Conservation (phyloP, 2,329 filamentous ascomycete species). For the Pochonia chlamydosporia region DNA sequence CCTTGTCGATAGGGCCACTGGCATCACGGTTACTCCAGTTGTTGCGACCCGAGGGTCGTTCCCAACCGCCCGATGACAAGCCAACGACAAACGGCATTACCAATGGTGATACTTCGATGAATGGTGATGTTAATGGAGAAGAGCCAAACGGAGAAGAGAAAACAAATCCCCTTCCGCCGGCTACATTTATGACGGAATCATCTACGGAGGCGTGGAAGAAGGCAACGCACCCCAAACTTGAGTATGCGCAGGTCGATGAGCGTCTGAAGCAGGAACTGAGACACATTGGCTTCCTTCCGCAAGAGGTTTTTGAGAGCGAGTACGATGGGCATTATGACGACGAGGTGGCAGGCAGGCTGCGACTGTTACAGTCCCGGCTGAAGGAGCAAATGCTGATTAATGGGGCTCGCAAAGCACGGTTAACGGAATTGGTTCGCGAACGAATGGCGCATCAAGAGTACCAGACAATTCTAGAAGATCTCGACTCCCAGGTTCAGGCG, state of each 20-base stretch:
- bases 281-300: slow-evolving; percentile 79
- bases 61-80: slow-evolving; percentile 49
- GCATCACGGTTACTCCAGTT: slow-evolving; percentile 73
- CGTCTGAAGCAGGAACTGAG: slow-evolving; percentile 86
- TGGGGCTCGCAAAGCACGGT: slow-evolving; percentile 79
- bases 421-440: slow-evolving; percentile 83
- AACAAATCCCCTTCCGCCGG: slow-evolving; percentile 49
- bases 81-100: slow-evolving; percentile 45
- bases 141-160: slow-evolving; percentile 30
- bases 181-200: slow-evolving; percentile 75
- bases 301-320: slow-evolving; percentile 60
- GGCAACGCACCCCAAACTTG: slow-evolving; percentile 66
- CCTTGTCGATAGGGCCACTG: slow-evolving; percentile 83
- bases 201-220: slow-evolving; percentile 74
- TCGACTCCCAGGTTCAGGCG: slow-evolving; percentile 89
- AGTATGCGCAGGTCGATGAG: slow-evolving; percentile 83
- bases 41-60: slow-evolving; percentile 69
- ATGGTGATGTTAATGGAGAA: slow-evolving; percentile 39
- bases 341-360: slow-evolving; percentile 84
- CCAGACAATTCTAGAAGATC: slow-evolving; percentile 90
- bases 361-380: slow-evolving; percentile 75
- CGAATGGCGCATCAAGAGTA: slow-evolving; percentile 97
- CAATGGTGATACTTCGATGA: slow-evolving; percentile 50
- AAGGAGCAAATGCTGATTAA: slow-evolving; percentile 82
- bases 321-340: slow-evolving; percentile 91